Evolutionary conservation across 495 filamentous ascomycete species (phyloP), one percentile per base, ranked within the genome.

Genomic region (Lentithecium fluviatile): DNA sequence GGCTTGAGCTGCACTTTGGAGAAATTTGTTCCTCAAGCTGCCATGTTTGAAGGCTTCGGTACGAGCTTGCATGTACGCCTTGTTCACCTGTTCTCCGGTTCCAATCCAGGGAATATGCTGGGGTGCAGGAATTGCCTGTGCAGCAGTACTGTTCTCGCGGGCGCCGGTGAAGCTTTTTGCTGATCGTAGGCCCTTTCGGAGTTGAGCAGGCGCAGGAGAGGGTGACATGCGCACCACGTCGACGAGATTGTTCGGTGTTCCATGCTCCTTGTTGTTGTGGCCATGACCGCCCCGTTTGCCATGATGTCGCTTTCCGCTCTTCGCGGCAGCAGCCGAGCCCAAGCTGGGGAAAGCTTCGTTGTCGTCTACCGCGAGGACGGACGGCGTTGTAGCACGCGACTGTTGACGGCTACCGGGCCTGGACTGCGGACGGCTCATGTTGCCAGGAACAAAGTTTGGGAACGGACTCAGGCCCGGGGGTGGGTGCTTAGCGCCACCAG

Each of bases 1-100:
- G n/a, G 95, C 95, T 79, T 96, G 92, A n/a, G 94, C 93, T 52
- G 95, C 95, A 70, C 91, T 95, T 73, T 98, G 94, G 25, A 99
- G 77, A 70, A 97, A 99, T 69, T 97, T 97, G 74, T 97, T 97
- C 53, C 95, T 83, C 72, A 94, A 82, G 54, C 90, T 91, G 60
- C 94, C 95, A 71, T 99, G 95, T 73, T 92, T 93, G 71, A 97
- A 95, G 25, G 95, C 95, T 71, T 97, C 90, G 64, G 89, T 88
- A 38, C 95, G 84, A 57, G 90, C 89, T 72, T 95, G 95, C 59
- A 97, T 85, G 71, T 99, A 99, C 38, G 89, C 86, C 75, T 89
- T 89, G 74, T 99, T 97, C 47, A 89, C 87, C 38, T 80, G 84
- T 10, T 88, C 84, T n/a, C 95, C 95, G 1, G 95, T 97, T 71